Base-by-base conservation (phyloP, 441 rosid species). In the Kokia cookei region DNA sequence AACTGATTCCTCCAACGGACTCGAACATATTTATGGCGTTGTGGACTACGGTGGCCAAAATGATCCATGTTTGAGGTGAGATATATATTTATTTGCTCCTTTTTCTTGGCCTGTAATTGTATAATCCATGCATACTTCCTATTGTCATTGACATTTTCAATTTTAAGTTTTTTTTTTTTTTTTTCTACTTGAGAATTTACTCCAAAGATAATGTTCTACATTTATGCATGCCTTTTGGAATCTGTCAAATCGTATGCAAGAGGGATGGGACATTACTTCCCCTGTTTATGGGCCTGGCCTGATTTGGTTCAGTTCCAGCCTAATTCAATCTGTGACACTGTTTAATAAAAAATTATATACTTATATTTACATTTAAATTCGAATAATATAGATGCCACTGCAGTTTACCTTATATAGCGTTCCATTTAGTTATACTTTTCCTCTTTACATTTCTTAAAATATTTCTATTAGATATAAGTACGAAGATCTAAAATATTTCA, bases 41-140 rank as follows among this genome's bases (percentile, higher is more conserved):
- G n/a, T 51, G 71, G 68, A 72, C 48, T 24, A 37, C 2, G 29
- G 53, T 48, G 61, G 37, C 61, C 43, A 62, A 59, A 68, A 55
- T 14, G 47, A 53, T 68, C 75, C 32, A 24, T 51, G 72, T 57
- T 65, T 15, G 6, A 69, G 8, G 78, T 76, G 59, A 78, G 71
- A 63, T 73, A 17, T 50, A 55, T 64, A 48, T 14, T 64, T 8
- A 48, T 19, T 24, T 1, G 32, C 37, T 27, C 50, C 73, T 32
- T 48, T 53, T 67, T 37, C 51, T 62, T 12, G 55, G 74, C 78
- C 48, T 57, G 12, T 65, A 69, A 73, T 69, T 78, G 75, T 80
- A 78, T 63, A 76, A 71, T 77, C 76, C 62, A 42, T 78, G 70
- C 67, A 78, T 57, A 13, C 73, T 84, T 53, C 73, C 72, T 69